These are phyloP conservation scores for Apiospora arundinis DNA, from an alignment of 2,329 filamentous ascomycete genomes.

Conservation along the genomic window DNA sequence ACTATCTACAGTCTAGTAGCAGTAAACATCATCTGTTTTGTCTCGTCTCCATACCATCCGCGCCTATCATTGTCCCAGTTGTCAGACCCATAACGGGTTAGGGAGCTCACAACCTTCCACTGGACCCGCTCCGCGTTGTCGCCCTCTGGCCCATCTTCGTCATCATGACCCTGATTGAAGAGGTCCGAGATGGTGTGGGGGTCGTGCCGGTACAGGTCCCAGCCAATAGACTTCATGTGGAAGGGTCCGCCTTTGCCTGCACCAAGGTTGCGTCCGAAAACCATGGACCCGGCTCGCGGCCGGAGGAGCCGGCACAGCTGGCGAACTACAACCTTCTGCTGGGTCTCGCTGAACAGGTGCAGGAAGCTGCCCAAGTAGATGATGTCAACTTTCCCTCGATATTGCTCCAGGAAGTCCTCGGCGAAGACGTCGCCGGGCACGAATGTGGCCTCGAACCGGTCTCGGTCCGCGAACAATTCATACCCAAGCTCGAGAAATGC, in stretches of 20 bases:
- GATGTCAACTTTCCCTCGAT: slow-evolving; percentile 22
- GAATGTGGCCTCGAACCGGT: slow-evolving; percentile 18
- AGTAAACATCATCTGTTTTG: slow-evolving; percentile 20
- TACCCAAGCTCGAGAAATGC: slow-evolving; percentile 23
- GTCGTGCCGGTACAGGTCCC: slow-evolving; percentile 21
- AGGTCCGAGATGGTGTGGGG: slow-evolving; percentile 13
- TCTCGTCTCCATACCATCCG: slow-evolving; percentile 17
- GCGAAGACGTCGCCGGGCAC: slow-evolving; percentile 21
- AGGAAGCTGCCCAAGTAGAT: slow-evolving; percentile 23
- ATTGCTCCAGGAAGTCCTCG: background rate
- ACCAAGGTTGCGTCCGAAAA: slow-evolving; percentile 21
- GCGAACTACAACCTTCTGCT: slow-evolving; percentile 9
- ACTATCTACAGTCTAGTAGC: background rate
- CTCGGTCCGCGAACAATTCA: slow-evolving; percentile 23
- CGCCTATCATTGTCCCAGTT: slow-evolving; percentile 20
- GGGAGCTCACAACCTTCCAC: slow-evolving; percentile 6
- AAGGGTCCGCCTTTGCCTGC: slow-evolving; percentile 18
- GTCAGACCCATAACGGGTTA: slow-evolving; percentile 19
- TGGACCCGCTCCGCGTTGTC: background rate
- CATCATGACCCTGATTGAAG: background rate
- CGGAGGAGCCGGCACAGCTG: slow-evolving; percentile 21
- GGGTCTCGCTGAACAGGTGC: slow-evolving; percentile 23
- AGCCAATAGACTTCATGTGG: slow-evolving; percentile 14
- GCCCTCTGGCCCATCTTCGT: background rate
- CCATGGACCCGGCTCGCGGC: slow-evolving; percentile 3